These are phyloP conservation scores for Globisporangium iwayamae DNA, from an alignment of 352 stramenopile genomes.

Conservation along the genomic window DNA sequence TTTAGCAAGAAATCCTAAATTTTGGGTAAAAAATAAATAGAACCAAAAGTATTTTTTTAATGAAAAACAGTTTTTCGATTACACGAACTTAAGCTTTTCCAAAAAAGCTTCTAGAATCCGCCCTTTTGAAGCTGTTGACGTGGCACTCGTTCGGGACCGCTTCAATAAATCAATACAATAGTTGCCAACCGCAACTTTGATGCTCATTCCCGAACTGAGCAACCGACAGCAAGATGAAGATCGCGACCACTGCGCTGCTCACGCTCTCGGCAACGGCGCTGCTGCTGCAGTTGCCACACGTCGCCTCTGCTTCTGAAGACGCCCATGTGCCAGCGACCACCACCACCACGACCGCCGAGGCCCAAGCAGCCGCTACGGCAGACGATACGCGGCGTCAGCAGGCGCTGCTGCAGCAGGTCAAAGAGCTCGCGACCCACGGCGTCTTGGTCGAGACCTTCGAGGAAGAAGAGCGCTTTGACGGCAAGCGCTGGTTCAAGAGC, in stretches of 20 bases:
- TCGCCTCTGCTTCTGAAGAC: neutral
- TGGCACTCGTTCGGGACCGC: neutral
- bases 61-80: too few relatives aligned
- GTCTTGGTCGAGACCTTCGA: slow-evolving; percentile 85
- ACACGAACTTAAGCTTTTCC: too few relatives aligned
- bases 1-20: too few relatives aligned
- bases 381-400: slow-evolving; percentile 24
- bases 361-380: neutral
- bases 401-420: slow-evolving; percentile 36
- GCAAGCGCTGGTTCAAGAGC: slow-evolving; percentile 81
- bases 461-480: slow-evolving; percentile 47
- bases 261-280: slow-evolving; percentile 41
- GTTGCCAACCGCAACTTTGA: neutral
- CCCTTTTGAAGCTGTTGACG: neutral
- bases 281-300: slow-evolving; percentile 27
- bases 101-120: slow-evolving; percentile 2
- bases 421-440: slow-evolving; percentile 47
- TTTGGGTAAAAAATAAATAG: too few relatives aligned
- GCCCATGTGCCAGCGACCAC: neutral
- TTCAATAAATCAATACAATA: neutral
- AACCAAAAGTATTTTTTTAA: too few relatives aligned
- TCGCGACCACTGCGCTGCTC: slow-evolving; percentile 29
- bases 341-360: neutral
- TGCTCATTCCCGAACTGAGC: neutral
- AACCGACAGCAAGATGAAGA: slow-evolving; percentile 41